phyloP scores from a whole-genome alignment of 2,329 filamentous ascomycete genomes.

The Aureobasidium sp. region DNA sequence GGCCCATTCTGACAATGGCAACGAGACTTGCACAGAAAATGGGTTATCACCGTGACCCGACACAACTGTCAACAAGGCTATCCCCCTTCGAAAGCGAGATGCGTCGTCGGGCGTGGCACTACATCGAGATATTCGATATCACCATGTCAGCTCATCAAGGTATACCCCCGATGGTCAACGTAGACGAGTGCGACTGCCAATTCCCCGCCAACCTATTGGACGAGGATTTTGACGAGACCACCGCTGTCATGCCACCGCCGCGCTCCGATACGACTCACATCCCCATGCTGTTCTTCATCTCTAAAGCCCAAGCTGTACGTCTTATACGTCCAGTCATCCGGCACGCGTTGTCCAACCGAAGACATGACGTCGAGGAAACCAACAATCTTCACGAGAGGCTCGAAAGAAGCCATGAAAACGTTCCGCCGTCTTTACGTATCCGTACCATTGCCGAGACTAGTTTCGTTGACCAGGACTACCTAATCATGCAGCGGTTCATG shows the following conservation, averaged over 20 bases:
- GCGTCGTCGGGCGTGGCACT: slow-evolving; percentile 15
- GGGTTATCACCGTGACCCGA: slow-evolving; percentile 17
- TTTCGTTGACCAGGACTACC: slow-evolving; percentile 36
- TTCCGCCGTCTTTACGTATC: slow-evolving; percentile 24
- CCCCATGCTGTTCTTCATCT: slow-evolving; percentile 1
- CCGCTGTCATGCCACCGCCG: background rate
- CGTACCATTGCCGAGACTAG: slow-evolving; percentile 28
- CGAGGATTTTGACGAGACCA: slow-evolving; percentile 16
- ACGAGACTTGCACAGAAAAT: slow-evolving; percentile 14
- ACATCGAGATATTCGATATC: slow-evolving; percentile 10
- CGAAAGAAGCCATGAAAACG: background rate
- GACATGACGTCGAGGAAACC: slow-evolving; percentile 15
- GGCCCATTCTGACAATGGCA: slow-evolving; percentile 7
- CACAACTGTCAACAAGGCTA: slow-evolving; percentile 4
- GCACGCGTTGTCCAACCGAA: background rate
- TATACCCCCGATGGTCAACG: slow-evolving; percentile 11
- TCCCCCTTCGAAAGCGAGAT: slow-evolving; percentile 17
- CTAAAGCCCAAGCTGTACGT: background rate
- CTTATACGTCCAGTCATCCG: background rate
- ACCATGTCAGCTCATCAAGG: slow-evolving; percentile 13
- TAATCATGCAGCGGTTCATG: slow-evolving; percentile 42
- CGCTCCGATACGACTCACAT: slow-evolving; percentile 9
- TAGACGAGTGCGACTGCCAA: slow-evolving; percentile 10
- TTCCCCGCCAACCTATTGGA: slow-evolving; percentile 12
- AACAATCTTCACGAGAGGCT: slow-evolving; percentile 17